Evolutionary conservation across 1,139 yeast species (phyloP).

Genomic region (Lodderomyces margitis): DNA sequence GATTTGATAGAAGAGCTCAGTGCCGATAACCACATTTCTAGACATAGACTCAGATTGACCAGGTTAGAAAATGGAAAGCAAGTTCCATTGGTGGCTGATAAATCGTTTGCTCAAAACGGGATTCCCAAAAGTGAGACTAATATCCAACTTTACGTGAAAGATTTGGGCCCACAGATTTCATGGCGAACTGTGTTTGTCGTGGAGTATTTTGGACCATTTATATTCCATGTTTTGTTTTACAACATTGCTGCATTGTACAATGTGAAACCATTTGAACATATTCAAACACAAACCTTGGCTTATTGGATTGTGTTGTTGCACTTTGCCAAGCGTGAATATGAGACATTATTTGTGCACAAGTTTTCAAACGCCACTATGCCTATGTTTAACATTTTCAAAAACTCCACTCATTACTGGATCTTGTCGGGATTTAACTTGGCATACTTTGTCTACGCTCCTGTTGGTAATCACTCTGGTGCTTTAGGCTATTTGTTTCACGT

Average conservation of each 20-base stretch:
- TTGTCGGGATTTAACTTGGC: slow-evolving; percentile 75
- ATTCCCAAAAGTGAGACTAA: slow-evolving; percentile 23
- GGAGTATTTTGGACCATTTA: slow-evolving; percentile 87
- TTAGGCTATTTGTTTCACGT: slow-evolving; percentile 29
- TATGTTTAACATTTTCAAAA: slow-evolving; percentile 76
- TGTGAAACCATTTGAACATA: slow-evolving; percentile 14
- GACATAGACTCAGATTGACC: slow-evolving; percentile 39
- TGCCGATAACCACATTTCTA: slow-evolving; percentile 34
- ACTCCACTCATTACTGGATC: slow-evolving; percentile 88
- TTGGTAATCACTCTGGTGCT: slow-evolving; percentile 14
- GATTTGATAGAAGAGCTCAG: slow-evolving; percentile 42
- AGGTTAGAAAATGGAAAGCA: slow-evolving; percentile 29
- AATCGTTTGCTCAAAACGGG: slow-evolving; percentile 33
- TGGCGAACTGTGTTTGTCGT: slow-evolving; percentile 87
- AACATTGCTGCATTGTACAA: slow-evolving; percentile 26
- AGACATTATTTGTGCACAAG: slow-evolving; percentile 77
- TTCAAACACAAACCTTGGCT: slow-evolving; percentile 53
- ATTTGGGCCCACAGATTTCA: slow-evolving; percentile 87
- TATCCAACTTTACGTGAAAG: slow-evolving; percentile 60
- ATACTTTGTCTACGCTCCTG: slow-evolving; percentile 68
- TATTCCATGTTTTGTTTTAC: slow-evolving; percentile 74
- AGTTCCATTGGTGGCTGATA: slow-evolving; percentile 30
- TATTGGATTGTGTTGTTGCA: slow-evolving; percentile 63
- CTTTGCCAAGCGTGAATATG: slow-evolving; percentile 83
- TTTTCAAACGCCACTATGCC: slow-evolving; percentile 96